Percentiles rank a stretch among this genome's conserved stretches.
Evolutionary conservation across 352 stramenopile genomes (phyloP).

Genomic region (Globisporangium solare): DNA sequence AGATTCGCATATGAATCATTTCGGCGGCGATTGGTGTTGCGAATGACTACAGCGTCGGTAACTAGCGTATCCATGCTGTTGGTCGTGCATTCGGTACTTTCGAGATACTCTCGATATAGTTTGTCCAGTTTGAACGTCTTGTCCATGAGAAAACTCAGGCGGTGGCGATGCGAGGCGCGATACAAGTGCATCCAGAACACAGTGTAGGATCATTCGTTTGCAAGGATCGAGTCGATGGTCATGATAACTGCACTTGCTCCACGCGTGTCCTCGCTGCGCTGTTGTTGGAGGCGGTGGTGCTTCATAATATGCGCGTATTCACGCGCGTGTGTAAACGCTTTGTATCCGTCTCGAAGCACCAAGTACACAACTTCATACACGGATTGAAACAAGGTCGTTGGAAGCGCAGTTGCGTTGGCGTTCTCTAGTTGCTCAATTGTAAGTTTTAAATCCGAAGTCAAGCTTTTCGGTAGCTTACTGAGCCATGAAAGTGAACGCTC

Average conservation of each 20-base stretch:
- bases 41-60: no score
- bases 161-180: slow-evolving; percentile 43
- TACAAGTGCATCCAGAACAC: slow-evolving; percentile 76
- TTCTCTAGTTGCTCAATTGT: slow-evolving; percentile 6
- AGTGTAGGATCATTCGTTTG: slow-evolving; percentile 59
- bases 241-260: slow-evolving; percentile 16
- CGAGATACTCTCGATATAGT: slow-evolving; percentile 13
- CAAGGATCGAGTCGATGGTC: slow-evolving; percentile 51
- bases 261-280: not conserved
- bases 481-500: not conserved
- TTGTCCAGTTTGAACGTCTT: slow-evolving; percentile 43
- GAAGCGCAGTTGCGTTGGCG: slow-evolving; percentile 8
- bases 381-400: slow-evolving; percentile 22
- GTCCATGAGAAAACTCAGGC: slow-evolving; percentile 58
- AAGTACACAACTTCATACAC: slow-evolving; percentile 26
- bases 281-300: slow-evolving; percentile 14
- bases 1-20: slow-evolving; percentile 5
- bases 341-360: slow-evolving; percentile 21
- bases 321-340: slow-evolving; percentile 27
- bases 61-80: no score
- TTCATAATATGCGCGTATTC: slow-evolving; percentile 25
- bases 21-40: not conserved
- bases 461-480: slow-evolving; percentile 8
- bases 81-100: no score
- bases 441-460: slow-evolving; percentile 3